Evolutionary conservation across 208 protist species (phyloP).

Genomic region (Blastocrithidia nonstop): DNA sequence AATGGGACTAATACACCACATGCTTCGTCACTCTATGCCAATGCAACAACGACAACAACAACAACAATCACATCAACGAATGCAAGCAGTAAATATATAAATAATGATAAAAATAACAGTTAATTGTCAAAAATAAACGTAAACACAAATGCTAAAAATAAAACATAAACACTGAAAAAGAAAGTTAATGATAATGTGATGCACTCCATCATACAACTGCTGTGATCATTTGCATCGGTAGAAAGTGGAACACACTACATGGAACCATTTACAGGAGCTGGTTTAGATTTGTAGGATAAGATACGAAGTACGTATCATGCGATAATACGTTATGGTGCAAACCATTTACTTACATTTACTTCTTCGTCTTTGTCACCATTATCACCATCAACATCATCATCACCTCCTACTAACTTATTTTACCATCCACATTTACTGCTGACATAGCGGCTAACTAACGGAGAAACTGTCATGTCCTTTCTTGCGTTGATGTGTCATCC

Average conservation of each 20-base stretch:
- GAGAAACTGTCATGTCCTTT: conserved; percentile 33
- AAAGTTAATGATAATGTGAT: too few relatives aligned
- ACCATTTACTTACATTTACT: conserved; percentile 10
- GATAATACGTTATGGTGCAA: conserved; percentile 20
- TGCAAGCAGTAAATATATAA: too few relatives aligned
- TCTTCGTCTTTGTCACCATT: conserved; percentile 12
- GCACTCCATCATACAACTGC: conserved; percentile 25
- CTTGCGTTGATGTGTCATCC: conserved; percentile 66
- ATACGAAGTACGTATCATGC: conserved; percentile 56
- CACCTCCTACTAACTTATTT: too few relatives aligned
- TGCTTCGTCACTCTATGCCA: conserved; percentile 3
- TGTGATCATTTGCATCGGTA: conserved; percentile 27
- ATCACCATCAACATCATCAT: too few relatives aligned
- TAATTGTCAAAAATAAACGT: too few relatives aligned
- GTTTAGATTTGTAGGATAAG: conserved; percentile 36
- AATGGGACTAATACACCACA: too few relatives aligned
- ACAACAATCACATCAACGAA: too few relatives aligned
- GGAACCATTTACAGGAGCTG: conserved; percentile 47
- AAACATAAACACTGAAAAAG: too few relatives aligned
- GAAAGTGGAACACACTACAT: conserved; percentile 41
- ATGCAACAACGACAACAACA: neutral
- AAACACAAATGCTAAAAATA: too few relatives aligned
- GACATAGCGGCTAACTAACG: conserved; percentile 20
- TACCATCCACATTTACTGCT: conserved; percentile 23
- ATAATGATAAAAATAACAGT: too few relatives aligned